Conservation (phyloP, 257 asterid genomes). For the Primulina eburnea region DNA sequence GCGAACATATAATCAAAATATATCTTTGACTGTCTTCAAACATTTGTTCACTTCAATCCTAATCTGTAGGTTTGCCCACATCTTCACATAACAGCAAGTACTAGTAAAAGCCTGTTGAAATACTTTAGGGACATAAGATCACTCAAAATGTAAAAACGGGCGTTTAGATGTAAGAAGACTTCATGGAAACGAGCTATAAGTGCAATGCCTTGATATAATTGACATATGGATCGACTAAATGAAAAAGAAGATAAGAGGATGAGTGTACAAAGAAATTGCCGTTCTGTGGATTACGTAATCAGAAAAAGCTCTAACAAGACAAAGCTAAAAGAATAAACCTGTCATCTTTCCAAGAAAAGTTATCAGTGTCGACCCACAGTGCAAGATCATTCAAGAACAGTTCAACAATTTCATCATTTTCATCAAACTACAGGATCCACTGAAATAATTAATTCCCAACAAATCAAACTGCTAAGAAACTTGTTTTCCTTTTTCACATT, state of each 20-base stretch:
- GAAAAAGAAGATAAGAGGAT: not conserved
- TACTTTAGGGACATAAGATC: no score
- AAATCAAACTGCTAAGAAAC: not conserved
- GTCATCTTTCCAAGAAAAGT: not conserved
- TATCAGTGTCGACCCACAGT: not conserved
- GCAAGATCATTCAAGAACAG: not conserved
- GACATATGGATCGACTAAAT: no score
- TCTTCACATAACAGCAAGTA: no score
- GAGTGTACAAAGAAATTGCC: not conserved
- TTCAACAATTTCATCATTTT: not conserved
- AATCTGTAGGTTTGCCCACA: no score
- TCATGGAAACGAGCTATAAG: no score
- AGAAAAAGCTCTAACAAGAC: not conserved
- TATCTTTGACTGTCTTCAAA: no score
- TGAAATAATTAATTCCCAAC: not conserved
- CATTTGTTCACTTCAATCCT: no score
- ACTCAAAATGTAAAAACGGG: no score
- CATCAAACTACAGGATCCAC: not conserved
- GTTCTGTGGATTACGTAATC: not conserved
- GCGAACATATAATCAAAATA: no score
- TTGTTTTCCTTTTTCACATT: not conserved
- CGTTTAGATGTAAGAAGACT: no score
- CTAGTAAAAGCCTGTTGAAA: no score
- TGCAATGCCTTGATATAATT: no score
- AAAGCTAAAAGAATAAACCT: not conserved